Conservation (phyloP, 2,329 filamentous ascomycete species). For the Fusarium sp. region DNA sequence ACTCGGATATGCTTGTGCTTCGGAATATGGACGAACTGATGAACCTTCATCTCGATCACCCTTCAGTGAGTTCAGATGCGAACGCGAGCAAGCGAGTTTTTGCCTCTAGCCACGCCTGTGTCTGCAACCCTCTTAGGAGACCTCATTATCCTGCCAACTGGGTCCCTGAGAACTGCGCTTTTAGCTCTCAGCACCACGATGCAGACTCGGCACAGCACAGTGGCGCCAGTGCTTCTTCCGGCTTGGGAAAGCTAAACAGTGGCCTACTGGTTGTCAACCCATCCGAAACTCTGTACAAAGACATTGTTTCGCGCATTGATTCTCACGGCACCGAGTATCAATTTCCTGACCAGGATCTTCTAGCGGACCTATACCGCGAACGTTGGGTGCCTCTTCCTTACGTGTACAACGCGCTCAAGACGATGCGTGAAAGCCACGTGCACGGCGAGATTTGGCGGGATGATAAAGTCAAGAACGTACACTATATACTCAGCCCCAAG, state of each 20-base stretch:
- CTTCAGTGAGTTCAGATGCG: fast-evolving
- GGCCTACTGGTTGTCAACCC: slow-evolving; percentile 20
- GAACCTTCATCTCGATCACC: background rate
- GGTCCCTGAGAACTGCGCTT: slow-evolving; percentile 15
- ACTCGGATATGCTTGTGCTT: slow-evolving; percentile 14
- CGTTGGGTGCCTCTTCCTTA: slow-evolving; percentile 19
- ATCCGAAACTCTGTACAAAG: background rate
- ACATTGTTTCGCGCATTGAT: background rate
- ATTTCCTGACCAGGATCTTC: slow-evolving; percentile 18
- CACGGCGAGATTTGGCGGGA: slow-evolving; percentile 12
- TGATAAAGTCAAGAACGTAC: slow-evolving; percentile 16
- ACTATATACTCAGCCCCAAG: slow-evolving; percentile 22
- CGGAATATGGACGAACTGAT: slow-evolving; percentile 28
- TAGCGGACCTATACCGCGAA: background rate
- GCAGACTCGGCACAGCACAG: background rate
- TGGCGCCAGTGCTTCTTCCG: background rate
- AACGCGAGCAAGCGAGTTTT: background rate
- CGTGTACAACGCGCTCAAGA: slow-evolving; percentile 19
- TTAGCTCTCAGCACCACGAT: slow-evolving; percentile 9
- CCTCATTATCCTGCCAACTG: slow-evolving; percentile 13
- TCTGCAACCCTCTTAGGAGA: slow-evolving; percentile 12
- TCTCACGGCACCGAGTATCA: background rate
- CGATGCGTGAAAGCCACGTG: background rate
- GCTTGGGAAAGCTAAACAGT: slow-evolving; percentile 15
- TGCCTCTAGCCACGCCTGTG: slow-evolving; percentile 23